Evolutionary conservation across 495 filamentous ascomycete genomes (phyloP).

Genomic region (Hyaloscypha bicolor): DNA sequence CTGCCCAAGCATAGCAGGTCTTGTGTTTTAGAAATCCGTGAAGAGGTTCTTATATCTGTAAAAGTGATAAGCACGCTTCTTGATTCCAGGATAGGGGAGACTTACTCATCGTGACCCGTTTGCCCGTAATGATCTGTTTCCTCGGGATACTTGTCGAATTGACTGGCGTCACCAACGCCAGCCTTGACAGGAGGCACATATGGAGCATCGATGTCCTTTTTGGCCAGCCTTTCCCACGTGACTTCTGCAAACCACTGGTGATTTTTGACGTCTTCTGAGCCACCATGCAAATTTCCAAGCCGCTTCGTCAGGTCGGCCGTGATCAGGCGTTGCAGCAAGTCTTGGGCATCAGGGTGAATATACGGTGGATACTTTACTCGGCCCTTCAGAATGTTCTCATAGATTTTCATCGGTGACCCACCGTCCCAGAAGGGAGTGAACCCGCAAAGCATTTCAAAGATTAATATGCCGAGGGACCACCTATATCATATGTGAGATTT

Average conservation of each 20-base stretch:
- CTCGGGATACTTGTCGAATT: slow-evolving; percentile 97
- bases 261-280: slow-evolving; percentile 91
- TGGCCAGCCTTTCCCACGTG: slow-evolving; percentile 90
- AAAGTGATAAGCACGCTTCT: slow-evolving; percentile 11
- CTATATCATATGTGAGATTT: slow-evolving; percentile 45
- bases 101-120: slow-evolving; percentile 79
- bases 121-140: slow-evolving; percentile 89
- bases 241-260: slow-evolving; percentile 97
- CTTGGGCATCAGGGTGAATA: slow-evolving; percentile 90
- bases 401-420: slow-evolving; percentile 97
- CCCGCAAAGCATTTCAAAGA: slow-evolving; percentile 99
- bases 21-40: slow-evolving; percentile 59
- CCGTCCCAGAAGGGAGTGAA: slow-evolving; percentile 99
- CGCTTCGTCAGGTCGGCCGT: slow-evolving; percentile 94
- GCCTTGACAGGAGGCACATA: slow-evolving; percentile 96
- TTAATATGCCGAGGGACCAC: slow-evolving; percentile 98
- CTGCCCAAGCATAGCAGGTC: background rate
- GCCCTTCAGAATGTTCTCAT: slow-evolving; percentile 95
- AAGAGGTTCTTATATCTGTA: slow-evolving; percentile 71
- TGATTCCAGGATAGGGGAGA: slow-evolving; percentile 33
- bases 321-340: slow-evolving; percentile 89
- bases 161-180: slow-evolving; percentile 91
- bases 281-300: slow-evolving; percentile 89
- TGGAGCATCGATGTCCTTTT: slow-evolving; percentile 97
- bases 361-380: slow-evolving; percentile 95